Evolutionary conservation across 306 rosid species (phyloP).

Genomic region (Begonia peltatifolia): DNA sequence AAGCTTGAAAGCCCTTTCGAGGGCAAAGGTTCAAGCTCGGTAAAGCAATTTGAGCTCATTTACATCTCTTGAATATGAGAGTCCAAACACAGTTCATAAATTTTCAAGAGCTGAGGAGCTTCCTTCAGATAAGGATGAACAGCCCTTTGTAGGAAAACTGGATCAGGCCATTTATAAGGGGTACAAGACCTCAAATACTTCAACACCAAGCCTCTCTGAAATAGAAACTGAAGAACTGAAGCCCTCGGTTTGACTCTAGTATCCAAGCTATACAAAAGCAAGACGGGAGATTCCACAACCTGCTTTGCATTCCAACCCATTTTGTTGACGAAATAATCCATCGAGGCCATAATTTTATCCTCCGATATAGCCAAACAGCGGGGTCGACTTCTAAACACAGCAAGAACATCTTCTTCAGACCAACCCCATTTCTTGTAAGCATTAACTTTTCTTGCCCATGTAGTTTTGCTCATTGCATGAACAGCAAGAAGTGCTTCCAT

Average conservation of each 20-base stretch:
- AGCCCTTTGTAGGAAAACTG: slow-evolving; percentile 9
- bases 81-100: slow-evolving; percentile 10
- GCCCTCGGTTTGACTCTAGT: slow-evolving; percentile 24
- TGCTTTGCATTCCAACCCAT: slow-evolving; percentile 20
- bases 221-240: slow-evolving; percentile 19
- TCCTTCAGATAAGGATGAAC: slow-evolving; percentile 11
- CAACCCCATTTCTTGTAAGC: slow-evolving; percentile 32
- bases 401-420: slow-evolving; percentile 14
- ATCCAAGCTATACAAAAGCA: slow-evolving; percentile 16
- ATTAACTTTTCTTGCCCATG: slow-evolving; percentile 18
- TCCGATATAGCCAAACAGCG: slow-evolving; percentile 22
- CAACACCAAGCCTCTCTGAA: slow-evolving; percentile 14
- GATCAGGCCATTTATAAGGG: slow-evolving; percentile 5
- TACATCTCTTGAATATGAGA: slow-evolving; percentile 3
- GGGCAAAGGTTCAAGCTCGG: too few relatives aligned
- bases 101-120: slow-evolving; percentile 16
- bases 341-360: slow-evolving; percentile 13
- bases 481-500: slow-evolving; percentile 13
- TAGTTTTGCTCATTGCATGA: not conserved
- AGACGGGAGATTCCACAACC: slow-evolving; percentile 1
- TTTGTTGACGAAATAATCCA: slow-evolving; percentile 23
- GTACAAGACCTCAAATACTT: not conserved
- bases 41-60: too few relatives aligned
- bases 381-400: slow-evolving; percentile 16
- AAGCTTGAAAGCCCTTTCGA: too few relatives aligned